Evolutionary conservation across 2,329 filamentous ascomycete genomes (phyloP), one percentile per base, ranked within the genome.

Genomic region (Sporothrix curviconia): DNA sequence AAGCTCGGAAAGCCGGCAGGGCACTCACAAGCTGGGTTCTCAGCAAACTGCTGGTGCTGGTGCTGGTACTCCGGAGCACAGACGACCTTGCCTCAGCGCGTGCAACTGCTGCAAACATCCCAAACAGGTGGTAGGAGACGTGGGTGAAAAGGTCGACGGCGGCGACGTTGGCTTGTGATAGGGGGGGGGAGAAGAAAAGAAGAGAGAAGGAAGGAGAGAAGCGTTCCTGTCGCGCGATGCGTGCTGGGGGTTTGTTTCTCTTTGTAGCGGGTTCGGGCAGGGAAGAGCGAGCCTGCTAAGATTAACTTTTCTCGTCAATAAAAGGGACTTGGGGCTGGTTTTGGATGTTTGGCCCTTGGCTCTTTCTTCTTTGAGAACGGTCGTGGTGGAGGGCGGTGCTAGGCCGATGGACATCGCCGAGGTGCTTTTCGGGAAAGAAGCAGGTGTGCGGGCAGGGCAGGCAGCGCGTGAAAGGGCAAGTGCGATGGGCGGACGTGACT

Each of bases 101-200:
- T 59, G 66, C 67, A 61, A 71, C 66, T 42, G 68, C 65, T 59
- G 69, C 64, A 65, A 72, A 71, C 70, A 72, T 72, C 60, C 68
- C 63, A 67, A 39, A 65, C 59, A 42, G 43, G 56, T 43, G 37
- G 43, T 24, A 49, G 57, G 15, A 9, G 47, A 34, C 7, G 43
- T 17, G 43, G 30, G 36, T 42, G 36, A 25, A 39, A 55, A 25
- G 36, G 22, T 7, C n/a, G 43, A 46, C 11, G 40, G 2, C 17
- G 55, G 12, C 17, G 15, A 15, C 24, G 30, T 14, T 50, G 28
- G 42, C 46, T 50, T 30, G 52, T 34, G 44, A 39, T 22, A 28
- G 39, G 22, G 36, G 25, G 9, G 19, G 46, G 30, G 6, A 8
- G 46, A 19, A 51, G 24, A 36, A 25, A 52, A 25, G 30, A 40